Conservation (phyloP, 2,329 filamentous ascomycete genomes). For the Fusarium sp. region DNA sequence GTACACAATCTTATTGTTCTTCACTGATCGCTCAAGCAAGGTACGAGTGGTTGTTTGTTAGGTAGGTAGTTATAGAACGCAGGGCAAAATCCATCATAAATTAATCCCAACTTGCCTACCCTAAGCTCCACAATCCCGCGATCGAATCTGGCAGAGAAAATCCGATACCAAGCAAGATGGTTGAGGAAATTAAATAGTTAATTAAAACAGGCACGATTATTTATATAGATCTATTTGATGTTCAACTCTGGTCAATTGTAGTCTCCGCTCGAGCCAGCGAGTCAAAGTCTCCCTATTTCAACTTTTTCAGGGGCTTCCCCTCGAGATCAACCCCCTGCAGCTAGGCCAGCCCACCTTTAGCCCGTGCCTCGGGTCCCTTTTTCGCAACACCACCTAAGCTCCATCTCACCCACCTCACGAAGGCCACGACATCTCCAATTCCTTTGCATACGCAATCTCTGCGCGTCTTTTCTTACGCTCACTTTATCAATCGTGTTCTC, state of each 20-base stretch:
- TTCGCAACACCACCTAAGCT: slow-evolving; percentile 42
- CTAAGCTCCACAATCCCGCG: not conserved
- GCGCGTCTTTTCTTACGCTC: slow-evolving; percentile 16
- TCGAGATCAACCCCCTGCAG: slow-evolving; percentile 36
- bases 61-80: too few relatives aligned
- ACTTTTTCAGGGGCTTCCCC: slow-evolving; percentile 41
- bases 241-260: not conserved
- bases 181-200: accelerated
- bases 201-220: not conserved
- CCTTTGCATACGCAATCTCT: slow-evolving; percentile 9
- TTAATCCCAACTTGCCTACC: not conserved
- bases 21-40: too few relatives aligned
- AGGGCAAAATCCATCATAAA: too few relatives aligned
- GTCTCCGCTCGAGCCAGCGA: slow-evolving; percentile 12
- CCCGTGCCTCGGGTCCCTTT: slow-evolving; percentile 43
- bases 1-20: too few relatives aligned
- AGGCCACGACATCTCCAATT: slow-evolving; percentile 47
- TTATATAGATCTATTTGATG: not conserved
- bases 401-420: slow-evolving; percentile 33
- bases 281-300: slow-evolving; percentile 40
- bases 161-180: not conserved
- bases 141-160: too few relatives aligned
- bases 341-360: slow-evolving; percentile 26
- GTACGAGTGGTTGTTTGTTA: too few relatives aligned
- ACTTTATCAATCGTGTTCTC: not conserved